Evolutionary conservation across 2,329 filamentous ascomycete species (phyloP), one percentile per base, ranked within the genome.

Genomic region (Acrodontium crateriforme): DNA sequence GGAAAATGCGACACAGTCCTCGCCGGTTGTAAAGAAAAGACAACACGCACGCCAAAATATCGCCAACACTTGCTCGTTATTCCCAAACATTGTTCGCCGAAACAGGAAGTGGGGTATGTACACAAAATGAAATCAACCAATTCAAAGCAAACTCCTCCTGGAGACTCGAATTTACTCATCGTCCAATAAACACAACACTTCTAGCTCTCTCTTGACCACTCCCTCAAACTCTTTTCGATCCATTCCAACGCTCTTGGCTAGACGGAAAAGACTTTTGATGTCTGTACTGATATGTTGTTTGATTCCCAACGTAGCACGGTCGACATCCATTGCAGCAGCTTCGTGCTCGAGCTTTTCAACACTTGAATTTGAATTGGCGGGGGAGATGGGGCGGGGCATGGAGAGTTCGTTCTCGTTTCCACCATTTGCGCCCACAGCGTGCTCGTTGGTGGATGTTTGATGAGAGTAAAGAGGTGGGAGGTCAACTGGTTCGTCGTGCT

Each of bases 211-310:
- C 52, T 65, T 67, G 9, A 87, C 68, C 35, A 85, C 62, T 28
- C 69, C 61, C 52, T 79, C 74, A 54, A 87, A 89, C 49, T 87
- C 80, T 18, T 71, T 69, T 24, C 74, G 62, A 27, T 78, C 71
- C 40, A 89, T 84, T 1, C 80, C 80, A 13, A 72, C 72, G 2
- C 74, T 67, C 22, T 67, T 69, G 14, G 79, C 74, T 36, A 89
- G 55, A 39, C 78, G 57, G 51, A 73, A 87, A 39, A 89, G 54
- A 51, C 77, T 84, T 60, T 81, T 78, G 31, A 89, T 69, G 46
- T 74, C 79, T 6, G 77, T 74, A 18, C 74, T 75, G 24, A 89
- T 73, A 53, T 87, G 80, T 54, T 84, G 76, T 53, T 78, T 79
- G 30, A 89, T 71, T 9, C 74, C 78, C 30, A 78, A 69, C 53